Evolutionary conservation across 257 asterid genomes (phyloP).

Genomic region (Linaria vulgaris): DNA sequence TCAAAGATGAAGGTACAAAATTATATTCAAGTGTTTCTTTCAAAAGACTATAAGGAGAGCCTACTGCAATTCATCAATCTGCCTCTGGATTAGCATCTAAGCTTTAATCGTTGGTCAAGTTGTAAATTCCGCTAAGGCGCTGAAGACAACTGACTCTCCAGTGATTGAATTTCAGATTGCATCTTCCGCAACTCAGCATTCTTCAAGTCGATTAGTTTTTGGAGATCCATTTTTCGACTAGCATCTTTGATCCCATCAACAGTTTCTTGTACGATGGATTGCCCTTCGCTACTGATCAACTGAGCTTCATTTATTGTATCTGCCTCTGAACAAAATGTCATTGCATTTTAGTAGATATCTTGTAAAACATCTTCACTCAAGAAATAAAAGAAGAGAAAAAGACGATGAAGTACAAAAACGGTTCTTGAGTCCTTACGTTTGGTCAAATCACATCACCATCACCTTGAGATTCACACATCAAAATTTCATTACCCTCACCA

Average conservation of each 20-base stretch:
- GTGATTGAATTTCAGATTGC: constrained; percentile 31
- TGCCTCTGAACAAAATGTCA: constrained; percentile 11
- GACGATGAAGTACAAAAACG: too few relatives aligned
- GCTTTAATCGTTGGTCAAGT: background rate
- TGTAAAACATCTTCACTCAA: too few relatives aligned
- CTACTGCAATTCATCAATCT: background rate
- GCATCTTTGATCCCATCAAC: constrained; percentile 31
- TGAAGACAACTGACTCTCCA: constrained; percentile 34
- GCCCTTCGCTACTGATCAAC: constrained; percentile 22
- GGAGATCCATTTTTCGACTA: constrained; percentile 32
- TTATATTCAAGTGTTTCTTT: background rate
- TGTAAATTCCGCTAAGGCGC: constrained; percentile 24
- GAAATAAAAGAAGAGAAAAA: too few relatives aligned
- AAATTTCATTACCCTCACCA: too few relatives aligned
- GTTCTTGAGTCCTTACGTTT: too few relatives aligned
- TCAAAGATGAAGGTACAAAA: background rate
- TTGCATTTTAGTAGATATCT: too few relatives aligned
- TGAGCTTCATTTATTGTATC: constrained; percentile 20
- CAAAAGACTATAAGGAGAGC: background rate
- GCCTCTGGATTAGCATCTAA: background rate
- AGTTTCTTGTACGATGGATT: constrained; percentile 34
- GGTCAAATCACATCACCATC: too few relatives aligned
- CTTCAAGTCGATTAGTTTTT: constrained; percentile 34
- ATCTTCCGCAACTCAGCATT: constrained; percentile 27
- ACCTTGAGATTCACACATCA: too few relatives aligned